These are phyloP conservation scores for Alternaria tenuissima DNA, from an alignment of 2,329 filamentous ascomycete species.

Conservation along the genomic window DNA sequence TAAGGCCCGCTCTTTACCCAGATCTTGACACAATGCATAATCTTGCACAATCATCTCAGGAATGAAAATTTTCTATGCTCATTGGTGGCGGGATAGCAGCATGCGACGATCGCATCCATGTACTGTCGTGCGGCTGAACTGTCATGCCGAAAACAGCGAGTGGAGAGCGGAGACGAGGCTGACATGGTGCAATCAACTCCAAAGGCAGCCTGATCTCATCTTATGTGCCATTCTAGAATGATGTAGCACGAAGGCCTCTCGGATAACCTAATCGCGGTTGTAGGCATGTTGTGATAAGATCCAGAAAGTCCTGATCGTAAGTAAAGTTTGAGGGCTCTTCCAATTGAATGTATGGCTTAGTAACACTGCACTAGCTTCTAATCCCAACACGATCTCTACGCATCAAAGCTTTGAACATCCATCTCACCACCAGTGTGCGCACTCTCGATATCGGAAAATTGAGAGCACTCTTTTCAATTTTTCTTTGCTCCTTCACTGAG, in stretches of 20 bases:
- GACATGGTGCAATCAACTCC: background rate
- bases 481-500: background rate
- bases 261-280: background rate
- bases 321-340: background rate
- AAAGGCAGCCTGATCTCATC: background rate
- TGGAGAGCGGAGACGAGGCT: background rate
- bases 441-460: background rate
- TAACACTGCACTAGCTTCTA: background rate
- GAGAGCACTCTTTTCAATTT: background rate
- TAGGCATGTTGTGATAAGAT: background rate
- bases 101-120: background rate
- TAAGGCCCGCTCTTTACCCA: background rate
- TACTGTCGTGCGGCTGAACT: background rate
- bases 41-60: background rate
- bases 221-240: background rate
- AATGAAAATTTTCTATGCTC: background rate
- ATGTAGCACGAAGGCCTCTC: too few species aligned
- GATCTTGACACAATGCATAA: background rate
- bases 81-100: background rate
- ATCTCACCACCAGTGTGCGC: background rate
- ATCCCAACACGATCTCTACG: background rate
- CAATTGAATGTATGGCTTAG: background rate
- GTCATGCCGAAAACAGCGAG: background rate
- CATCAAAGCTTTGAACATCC: background rate
- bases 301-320: background rate